Evolutionary conservation across 306 rosid species (phyloP), one percentile per base, ranked within the genome.

Genomic region (Casuarina cunninghamiana): DNA sequence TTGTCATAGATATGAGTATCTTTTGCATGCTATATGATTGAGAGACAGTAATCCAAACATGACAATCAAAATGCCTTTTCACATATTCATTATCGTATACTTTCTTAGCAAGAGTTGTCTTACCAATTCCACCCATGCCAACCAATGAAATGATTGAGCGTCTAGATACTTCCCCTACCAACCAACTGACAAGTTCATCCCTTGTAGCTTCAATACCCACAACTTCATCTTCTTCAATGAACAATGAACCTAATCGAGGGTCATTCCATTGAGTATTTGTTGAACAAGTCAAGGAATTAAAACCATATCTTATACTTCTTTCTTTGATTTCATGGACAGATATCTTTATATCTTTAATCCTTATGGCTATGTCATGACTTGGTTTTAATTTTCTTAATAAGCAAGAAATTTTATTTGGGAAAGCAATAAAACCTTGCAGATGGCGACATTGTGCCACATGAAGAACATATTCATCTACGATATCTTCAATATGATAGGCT

Each of bases 401-500:
- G 58, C 69, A 4, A 55, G 35, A 35, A 5, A 46, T 45, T 43
- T 17, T 42, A 2, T 35, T 46, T 19, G 69, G 66, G 51, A 41
- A 68, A 5, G 32, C n/a, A 9, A 10, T 19, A 11, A 69, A 53
- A 10, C 73, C 43, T 49, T 45, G 16, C 42, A 12, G 51, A n/a
- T 21, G 60, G 17, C 12, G 53, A n/a, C 51, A 43, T 12, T 35
- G 53, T 70, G 57, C 74, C 5, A 26, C 32, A 2, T 48, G 43
- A 46, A 46, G 58, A 46, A 42, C 26, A 51, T 66, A 53, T 17
- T 63, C 61, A 11, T 63, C 79, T 9, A 65, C 51, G 5, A 50
- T 53, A 39, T 76, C 79, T 65, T 76, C 79, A 4, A 66, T 16
- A 6, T 65, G 51, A 76, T 49, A 76, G 3, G 79, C 62, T 19